Percentiles rank a stretch among this genome's conserved stretches.
These are phyloP conservation scores for Eutrema salsugineum DNA, from an alignment of 441 rosid genomes.

Conservation along the genomic window DNA sequence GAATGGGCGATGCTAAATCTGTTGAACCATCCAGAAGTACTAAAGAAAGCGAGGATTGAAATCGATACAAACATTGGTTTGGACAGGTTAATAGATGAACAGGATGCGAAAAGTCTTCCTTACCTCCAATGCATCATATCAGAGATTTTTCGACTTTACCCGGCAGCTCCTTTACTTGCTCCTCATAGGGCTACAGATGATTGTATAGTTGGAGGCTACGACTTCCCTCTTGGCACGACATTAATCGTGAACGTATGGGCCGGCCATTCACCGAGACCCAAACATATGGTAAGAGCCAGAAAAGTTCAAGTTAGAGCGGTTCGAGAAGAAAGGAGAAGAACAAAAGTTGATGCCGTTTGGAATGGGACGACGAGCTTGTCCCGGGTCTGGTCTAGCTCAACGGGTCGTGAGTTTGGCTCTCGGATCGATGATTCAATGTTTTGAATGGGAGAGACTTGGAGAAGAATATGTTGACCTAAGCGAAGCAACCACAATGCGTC, in stretches of 20 bases:
- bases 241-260: conserved; percentile 46
- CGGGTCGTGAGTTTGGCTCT: conserved; percentile 34
- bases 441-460: conserved; percentile 38
- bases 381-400: conserved; percentile 38
- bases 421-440: conserved; percentile 46
- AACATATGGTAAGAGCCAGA: conserved; percentile 40
- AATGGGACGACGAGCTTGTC: conserved; percentile 46
- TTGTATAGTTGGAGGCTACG: conserved; percentile 43
- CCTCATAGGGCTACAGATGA: conserved; percentile 55
- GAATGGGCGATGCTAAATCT: conserved; percentile 61
- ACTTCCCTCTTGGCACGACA: conserved; percentile 41
- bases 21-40: conserved; percentile 43
- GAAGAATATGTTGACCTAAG: not conserved
- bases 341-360: conserved; percentile 34
- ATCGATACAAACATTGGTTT: conserved; percentile 38
- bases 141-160: conserved; percentile 50
- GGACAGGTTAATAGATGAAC: conserved; percentile 36
- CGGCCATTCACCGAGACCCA: conserved; percentile 53
- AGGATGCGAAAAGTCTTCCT: conserved; percentile 40
- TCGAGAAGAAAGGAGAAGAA: conserved; percentile 36
- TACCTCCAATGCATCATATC: conserved; percentile 42
- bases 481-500: conserved; percentile 19
- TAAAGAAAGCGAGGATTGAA: conserved; percentile 42
- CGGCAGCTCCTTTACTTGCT: conserved; percentile 37
- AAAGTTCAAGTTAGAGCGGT: conserved; percentile 55